A percentile compares a stretch with the other conserved stretches of the same genome.
phyloP scores from a whole-genome alignment of 768 basidiomycete species.

The Psilocybe cyanescens region DNA sequence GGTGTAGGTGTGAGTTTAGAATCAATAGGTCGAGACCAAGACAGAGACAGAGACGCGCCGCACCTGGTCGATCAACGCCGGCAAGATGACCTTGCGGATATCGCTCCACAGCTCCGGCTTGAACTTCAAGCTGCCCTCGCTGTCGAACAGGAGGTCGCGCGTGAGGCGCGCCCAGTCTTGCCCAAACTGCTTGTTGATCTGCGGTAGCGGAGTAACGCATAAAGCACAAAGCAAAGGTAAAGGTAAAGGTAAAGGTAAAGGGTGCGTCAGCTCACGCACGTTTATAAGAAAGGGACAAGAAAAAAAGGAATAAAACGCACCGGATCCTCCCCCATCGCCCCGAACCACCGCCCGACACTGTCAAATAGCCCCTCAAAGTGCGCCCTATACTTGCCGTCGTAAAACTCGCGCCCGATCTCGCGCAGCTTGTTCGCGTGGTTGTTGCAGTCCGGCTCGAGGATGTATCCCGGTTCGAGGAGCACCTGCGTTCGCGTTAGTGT shows the following conservation, averaged over 20 bases:
- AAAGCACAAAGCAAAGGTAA: too few species aligned
- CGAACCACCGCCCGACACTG: conserved; percentile 77
- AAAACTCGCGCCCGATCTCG: conserved; percentile 79
- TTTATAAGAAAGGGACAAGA: too few species aligned
- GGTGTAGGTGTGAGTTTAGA: too few species aligned
- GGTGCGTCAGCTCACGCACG: neutral
- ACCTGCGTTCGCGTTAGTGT: conserved; percentile 37
- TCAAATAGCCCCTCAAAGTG: conserved; percentile 86
- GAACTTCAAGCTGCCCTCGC: conserved; percentile 84
- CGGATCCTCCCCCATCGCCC: conserved; percentile 83
- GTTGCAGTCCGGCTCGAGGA: conserved; percentile 79
- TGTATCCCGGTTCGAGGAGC: conserved; percentile 81
- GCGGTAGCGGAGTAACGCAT: neutral
- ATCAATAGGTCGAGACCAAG: too few species aligned
- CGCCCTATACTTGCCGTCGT: conserved; percentile 61
- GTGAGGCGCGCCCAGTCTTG: conserved; percentile 84
- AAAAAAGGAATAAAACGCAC: conserved; percentile 29
- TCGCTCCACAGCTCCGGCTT: conserved; percentile 91
- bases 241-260: neutral
- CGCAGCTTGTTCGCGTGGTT: conserved; percentile 63
- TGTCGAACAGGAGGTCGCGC: conserved; percentile 80
- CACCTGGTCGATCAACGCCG: conserved; percentile 76
- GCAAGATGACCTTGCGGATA: conserved; percentile 81
- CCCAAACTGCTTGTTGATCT: conserved; percentile 75
- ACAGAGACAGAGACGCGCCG: too few species aligned